phyloP scores from a whole-genome alignment of 2,329 filamentous ascomycete species.

The Trichoderma sp. region DNA sequence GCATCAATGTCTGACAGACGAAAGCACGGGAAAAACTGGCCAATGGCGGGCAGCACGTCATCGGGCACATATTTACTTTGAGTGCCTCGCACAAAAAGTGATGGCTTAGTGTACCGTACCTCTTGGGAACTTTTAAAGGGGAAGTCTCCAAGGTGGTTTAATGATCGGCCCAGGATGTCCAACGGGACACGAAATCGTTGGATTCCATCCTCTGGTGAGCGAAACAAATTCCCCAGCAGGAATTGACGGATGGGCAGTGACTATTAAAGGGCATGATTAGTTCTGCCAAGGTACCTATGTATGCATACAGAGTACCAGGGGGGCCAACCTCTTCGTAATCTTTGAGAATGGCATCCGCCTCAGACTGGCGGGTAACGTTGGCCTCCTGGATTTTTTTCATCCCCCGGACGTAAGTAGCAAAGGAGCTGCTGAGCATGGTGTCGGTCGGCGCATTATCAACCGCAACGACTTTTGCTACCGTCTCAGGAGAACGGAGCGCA shows the following conservation, averaged over 20 bases:
- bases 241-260: slow-evolving; percentile 83
- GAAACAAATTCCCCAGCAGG: slow-evolving; percentile 80
- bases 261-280: slow-evolving; percentile 28
- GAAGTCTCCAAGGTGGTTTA: slow-evolving; percentile 83
- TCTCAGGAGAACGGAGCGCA: slow-evolving; percentile 68
- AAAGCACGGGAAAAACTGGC: slow-evolving; percentile 80
- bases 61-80: slow-evolving; percentile 78
- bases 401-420: slow-evolving; percentile 76
- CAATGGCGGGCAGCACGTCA: slow-evolving; percentile 76
- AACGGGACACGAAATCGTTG: slow-evolving; percentile 82
- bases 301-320: background rate
- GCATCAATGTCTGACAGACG: slow-evolving; percentile 71
- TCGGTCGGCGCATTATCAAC: slow-evolving; percentile 94
- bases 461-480: slow-evolving; percentile 71
- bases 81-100: slow-evolving; percentile 79
- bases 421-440: slow-evolving; percentile 71
- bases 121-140: slow-evolving; percentile 75
- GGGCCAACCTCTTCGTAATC: slow-evolving; percentile 66
- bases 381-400: slow-evolving; percentile 81
- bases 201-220: slow-evolving; percentile 50
- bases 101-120: slow-evolving; percentile 71
- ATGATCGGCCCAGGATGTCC: slow-evolving; percentile 63
- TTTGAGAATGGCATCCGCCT: slow-evolving; percentile 78
- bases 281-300: background rate
- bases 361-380: slow-evolving; percentile 66